These are phyloP conservation scores for Panicum virgatum DNA, from an alignment of 202 grass and related monocot genomes.

Conservation along the genomic window DNA sequence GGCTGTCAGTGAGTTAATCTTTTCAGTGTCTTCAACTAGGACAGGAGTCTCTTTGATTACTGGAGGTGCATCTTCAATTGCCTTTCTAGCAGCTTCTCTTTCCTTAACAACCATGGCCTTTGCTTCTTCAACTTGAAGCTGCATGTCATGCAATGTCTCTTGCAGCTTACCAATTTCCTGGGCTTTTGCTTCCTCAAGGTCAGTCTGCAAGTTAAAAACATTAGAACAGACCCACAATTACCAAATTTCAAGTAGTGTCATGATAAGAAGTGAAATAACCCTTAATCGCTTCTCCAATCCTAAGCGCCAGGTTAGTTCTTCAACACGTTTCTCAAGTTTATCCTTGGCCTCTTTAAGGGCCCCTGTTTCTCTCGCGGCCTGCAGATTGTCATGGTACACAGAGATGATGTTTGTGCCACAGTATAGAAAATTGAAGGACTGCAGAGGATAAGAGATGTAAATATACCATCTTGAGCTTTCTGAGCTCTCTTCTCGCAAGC, in stretches of 20 bases:
- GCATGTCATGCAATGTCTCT: slow-evolving; percentile 70
- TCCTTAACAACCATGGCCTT: slow-evolving; percentile 67
- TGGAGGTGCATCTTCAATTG: slow-evolving; percentile 96
- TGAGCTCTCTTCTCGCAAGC: slow-evolving; percentile 91
- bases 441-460: slow-evolving; percentile 20
- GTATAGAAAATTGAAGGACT: slow-evolving; percentile 39
- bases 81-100: slow-evolving; percentile 93
- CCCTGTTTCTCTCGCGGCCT: slow-evolving; percentile 97
- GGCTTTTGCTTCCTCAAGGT: slow-evolving; percentile 90
- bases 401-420: background rate
- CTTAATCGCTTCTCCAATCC: slow-evolving; percentile 89
- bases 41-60: slow-evolving; percentile 93
- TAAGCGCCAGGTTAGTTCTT: slow-evolving; percentile 92
- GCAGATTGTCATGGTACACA: slow-evolving; percentile 45
- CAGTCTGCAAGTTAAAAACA: slow-evolving; percentile 63
- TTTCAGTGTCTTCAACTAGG: slow-evolving; percentile 82
- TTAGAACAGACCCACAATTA: slow-evolving; percentile 40
- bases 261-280: slow-evolving; percentile 43
- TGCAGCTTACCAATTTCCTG: slow-evolving; percentile 88
- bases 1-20: slow-evolving; percentile 69
- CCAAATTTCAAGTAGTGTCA: slow-evolving; percentile 14
- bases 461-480: slow-evolving; percentile 90
- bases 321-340: slow-evolving; percentile 99
- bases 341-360: slow-evolving; percentile 99
- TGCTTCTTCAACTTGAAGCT: slow-evolving; percentile 87